Evolutionary conservation across 2,329 filamentous ascomycete genomes (phyloP).

Genomic region (Aureobasidium vineae): DNA sequence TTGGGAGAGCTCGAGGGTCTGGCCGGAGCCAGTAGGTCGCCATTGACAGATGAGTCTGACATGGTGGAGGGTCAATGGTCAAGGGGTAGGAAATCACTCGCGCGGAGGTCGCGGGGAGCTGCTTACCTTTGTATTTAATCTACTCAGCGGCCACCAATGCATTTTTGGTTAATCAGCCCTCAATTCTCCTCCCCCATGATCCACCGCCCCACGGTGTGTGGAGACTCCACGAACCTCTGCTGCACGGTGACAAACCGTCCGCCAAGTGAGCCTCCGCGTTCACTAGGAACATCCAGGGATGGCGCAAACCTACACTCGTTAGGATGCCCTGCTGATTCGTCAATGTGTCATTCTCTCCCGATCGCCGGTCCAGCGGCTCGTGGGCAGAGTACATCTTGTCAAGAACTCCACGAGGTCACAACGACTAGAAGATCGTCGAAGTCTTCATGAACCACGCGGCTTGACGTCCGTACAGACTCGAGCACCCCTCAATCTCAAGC

Average conservation of each 20-base stretch:
- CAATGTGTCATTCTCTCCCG: conserved; percentile 7
- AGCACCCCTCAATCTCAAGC: neutral
- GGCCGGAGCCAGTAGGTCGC: conserved; percentile 10
- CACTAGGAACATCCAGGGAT: conserved; percentile 7
- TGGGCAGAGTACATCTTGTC: neutral
- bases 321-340: conserved; percentile 9
- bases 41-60: conserved; percentile 27
- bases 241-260: conserved; percentile 13
- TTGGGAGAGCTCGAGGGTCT: conserved; percentile 9
- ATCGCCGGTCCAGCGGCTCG: conserved; percentile 23
- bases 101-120: conserved; percentile 16
- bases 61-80: conserved; percentile 19
- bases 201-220: conserved; percentile 21
- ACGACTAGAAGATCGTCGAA: conserved; percentile 1
- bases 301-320: conserved; percentile 18
- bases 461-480: neutral
- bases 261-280: conserved; percentile 17
- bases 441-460: neutral
- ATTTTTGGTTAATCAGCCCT: conserved; percentile 20
- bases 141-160: conserved; percentile 25
- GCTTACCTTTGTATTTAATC: conserved; percentile 26
- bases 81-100: conserved; percentile 7
- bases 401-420: neutral
- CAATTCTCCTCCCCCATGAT: conserved; percentile 22
- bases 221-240: conserved; percentile 21